phyloP scores from a whole-genome alignment of 306 rosid species.

The Ormosia emarginata region DNA sequence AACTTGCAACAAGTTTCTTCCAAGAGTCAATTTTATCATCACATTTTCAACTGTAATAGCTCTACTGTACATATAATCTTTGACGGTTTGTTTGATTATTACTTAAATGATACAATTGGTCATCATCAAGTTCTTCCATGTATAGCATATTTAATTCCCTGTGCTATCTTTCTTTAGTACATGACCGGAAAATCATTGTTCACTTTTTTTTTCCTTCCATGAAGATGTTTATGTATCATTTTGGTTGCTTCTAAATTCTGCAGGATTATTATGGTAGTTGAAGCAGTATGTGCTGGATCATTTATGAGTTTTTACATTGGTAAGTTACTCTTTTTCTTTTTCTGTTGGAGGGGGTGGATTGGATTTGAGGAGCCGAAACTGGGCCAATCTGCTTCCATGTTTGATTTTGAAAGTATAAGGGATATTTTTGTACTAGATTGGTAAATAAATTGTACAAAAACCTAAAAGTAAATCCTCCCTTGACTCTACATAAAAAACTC shows the following conservation, averaged over 20 bases:
- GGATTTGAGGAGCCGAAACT: neutral
- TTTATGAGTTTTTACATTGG: conserved; percentile 84
- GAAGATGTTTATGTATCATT: conserved; percentile 12
- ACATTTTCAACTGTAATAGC: neutral
- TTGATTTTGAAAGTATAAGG: neutral
- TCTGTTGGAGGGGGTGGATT: neutral
- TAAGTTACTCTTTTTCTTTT: conserved; percentile 27
- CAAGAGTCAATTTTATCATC: neutral
- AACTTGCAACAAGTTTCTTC: neutral
- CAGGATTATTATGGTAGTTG: conserved; percentile 90
- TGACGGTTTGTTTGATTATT: neutral
- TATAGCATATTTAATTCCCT: neutral
- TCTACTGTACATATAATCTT: neutral
- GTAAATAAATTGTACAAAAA: neutral
- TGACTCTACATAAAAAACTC: neutral
- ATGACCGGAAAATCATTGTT: neutral
- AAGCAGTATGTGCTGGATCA: conserved; percentile 82
- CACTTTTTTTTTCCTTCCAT: neutral
- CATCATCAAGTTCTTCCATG: neutral
- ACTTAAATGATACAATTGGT: neutral
- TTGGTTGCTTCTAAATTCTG: conserved; percentile 29
- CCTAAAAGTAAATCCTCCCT: too few species aligned
- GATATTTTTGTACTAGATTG: neutral
- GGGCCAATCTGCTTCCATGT: neutral
- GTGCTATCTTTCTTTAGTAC: neutral